Evolutionary conservation across 2,329 filamentous ascomycete genomes (phyloP).

Genomic region (Aspergillus persii): DNA sequence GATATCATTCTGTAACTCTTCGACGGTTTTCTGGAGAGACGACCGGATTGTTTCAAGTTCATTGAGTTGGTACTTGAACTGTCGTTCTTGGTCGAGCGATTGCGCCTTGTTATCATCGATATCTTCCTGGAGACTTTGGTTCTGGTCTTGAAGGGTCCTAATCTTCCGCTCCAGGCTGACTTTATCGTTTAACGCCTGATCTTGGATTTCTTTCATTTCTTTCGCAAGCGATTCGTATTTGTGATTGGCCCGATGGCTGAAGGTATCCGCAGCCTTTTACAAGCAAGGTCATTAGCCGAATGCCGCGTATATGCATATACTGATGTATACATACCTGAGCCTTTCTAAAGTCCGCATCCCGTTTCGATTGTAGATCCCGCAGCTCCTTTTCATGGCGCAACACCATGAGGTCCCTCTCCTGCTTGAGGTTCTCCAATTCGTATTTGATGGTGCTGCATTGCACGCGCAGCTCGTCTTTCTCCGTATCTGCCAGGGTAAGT

Average conservation of each 20-base stretch:
- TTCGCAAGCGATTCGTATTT: slow-evolving; percentile 55
- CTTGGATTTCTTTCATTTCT: slow-evolving; percentile 56
- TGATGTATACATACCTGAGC: slow-evolving; percentile 46
- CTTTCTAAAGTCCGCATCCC: slow-evolving; percentile 80
- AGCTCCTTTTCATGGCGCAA: slow-evolving; percentile 81
- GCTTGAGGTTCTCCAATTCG: slow-evolving; percentile 79
- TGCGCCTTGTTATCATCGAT: slow-evolving; percentile 78
- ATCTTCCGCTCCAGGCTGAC: slow-evolving; percentile 55
- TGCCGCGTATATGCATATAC: not conserved
- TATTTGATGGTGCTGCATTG: slow-evolving; percentile 87
- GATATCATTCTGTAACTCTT: slow-evolving; percentile 51
- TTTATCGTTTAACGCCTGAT: slow-evolving; percentile 56
- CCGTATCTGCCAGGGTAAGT: slow-evolving; percentile 31
- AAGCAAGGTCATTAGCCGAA: not conserved
- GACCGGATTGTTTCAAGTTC: slow-evolving; percentile 62
- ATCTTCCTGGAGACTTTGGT: slow-evolving; percentile 74
- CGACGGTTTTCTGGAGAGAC: slow-evolving; percentile 55
- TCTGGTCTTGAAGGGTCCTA: slow-evolving; percentile 63
- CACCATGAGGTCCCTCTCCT: slow-evolving; percentile 77
- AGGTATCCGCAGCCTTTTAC: slow-evolving; percentile 51
- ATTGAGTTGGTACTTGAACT: slow-evolving; percentile 57
- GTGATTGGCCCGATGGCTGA: slow-evolving; percentile 49
- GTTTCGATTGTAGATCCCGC: slow-evolving; percentile 72
- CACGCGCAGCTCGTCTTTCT: slow-evolving; percentile 78
- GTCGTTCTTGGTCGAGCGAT: slow-evolving; percentile 66